Conservation (phyloP, 305 asterid species). For the Solanum hybrid region DNA sequence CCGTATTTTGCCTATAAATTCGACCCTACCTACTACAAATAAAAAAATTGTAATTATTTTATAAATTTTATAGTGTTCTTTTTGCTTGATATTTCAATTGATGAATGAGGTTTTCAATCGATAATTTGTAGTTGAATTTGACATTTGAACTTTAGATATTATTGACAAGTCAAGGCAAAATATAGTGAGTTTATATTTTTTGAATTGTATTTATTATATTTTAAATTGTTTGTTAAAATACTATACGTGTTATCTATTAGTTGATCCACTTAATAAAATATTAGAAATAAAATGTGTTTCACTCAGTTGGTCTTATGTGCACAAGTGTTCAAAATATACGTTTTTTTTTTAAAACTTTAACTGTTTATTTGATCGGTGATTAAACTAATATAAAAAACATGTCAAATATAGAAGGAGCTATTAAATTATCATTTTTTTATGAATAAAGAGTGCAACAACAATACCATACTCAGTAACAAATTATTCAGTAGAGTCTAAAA, state of each 20-base stretch:
- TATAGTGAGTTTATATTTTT: not conserved
- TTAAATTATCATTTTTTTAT: too few relatives aligned
- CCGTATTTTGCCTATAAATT: not conserved
- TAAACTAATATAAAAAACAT: too few relatives aligned
- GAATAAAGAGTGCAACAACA: not conserved
- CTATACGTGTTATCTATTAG: not conserved
- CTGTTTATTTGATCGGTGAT: not conserved
- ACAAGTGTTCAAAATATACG: not conserved
- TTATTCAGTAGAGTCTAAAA: too few relatives aligned
- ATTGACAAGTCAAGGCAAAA: not conserved
- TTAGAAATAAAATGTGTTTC: not conserved
- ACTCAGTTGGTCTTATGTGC: not conserved
- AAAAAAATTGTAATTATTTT: too few relatives aligned
- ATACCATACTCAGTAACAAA: not conserved
- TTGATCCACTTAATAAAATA: too few relatives aligned
- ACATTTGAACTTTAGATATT: not conserved
- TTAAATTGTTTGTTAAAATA: not conserved
- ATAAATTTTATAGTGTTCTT: not conserved
- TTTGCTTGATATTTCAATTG: not conserved
- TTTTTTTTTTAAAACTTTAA: too few relatives aligned
- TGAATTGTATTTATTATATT: too few relatives aligned
- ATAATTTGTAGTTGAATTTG: not conserved
- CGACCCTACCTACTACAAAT: not conserved
- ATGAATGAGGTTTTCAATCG: not conserved
- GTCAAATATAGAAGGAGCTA: not conserved